Percentiles rank a stretch among this genome's conserved stretches.
Evolutionary conservation across 148 eudicot genomes (phyloP).

Genomic region (Salicornia ramosissima): DNA sequence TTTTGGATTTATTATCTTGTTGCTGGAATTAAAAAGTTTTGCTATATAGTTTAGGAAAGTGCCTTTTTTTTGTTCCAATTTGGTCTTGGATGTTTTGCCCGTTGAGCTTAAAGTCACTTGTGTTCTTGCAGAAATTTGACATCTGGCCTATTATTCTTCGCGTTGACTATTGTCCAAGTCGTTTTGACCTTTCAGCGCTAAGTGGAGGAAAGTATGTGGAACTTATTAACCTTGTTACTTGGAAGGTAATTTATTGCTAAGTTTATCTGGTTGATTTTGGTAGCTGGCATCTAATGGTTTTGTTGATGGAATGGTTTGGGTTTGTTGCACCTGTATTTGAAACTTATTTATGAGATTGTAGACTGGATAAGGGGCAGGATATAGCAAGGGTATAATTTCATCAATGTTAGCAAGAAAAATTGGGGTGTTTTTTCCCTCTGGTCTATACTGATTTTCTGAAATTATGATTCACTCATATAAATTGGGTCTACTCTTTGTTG

Average conservation of each 20-base stretch:
- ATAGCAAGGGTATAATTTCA: background rate
- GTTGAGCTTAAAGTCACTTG: constrained; percentile 13
- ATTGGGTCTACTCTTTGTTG: constrained; percentile 1
- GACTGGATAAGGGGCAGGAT: background rate
- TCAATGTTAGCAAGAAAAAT: background rate
- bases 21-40: no score
- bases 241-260: constrained; percentile 62
- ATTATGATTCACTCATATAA: background rate
- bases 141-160: constrained; percentile 62
- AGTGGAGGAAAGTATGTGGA: constrained; percentile 93
- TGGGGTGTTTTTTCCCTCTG: background rate
- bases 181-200: constrained; percentile 81
- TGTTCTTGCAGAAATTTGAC: constrained; percentile 72
- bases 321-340: background rate
- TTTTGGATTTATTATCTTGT: no score
- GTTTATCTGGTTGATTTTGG: background rate
- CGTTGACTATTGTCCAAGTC: constrained; percentile 81
- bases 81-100: background rate
- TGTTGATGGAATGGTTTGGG: background rate
- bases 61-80: no score
- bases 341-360: background rate
- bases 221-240: constrained; percentile 83
- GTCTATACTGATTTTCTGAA: background rate
- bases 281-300: constrained; percentile 1
- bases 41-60: no score